phyloP scores from a whole-genome alignment of 2,329 filamentous ascomycete genomes.

The Aureobasidium musti region DNA sequence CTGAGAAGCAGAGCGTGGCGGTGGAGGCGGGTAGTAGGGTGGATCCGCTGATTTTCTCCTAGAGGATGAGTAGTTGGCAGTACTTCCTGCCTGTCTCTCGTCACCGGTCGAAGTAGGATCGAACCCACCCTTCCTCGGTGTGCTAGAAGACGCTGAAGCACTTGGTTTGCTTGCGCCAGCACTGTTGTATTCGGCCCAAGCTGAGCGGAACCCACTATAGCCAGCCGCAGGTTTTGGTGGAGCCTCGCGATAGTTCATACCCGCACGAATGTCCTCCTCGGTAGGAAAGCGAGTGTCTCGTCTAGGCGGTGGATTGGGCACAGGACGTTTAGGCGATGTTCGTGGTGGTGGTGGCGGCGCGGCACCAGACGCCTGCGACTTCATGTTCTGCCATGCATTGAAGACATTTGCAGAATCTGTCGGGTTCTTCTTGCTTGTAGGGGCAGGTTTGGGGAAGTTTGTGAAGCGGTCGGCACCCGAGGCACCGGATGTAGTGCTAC shows the following conservation, averaged over 20 bases:
- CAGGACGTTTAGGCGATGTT: constrained; percentile 33
- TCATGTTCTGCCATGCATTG: constrained; percentile 54
- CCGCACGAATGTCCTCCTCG: constrained; percentile 43
- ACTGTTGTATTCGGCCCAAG: constrained; percentile 41
- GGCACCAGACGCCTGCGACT: constrained; percentile 33
- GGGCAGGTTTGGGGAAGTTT: constrained; percentile 44
- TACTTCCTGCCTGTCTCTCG: constrained; percentile 57
- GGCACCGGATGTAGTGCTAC: constrained; percentile 37
- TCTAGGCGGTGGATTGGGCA: constrained; percentile 36
- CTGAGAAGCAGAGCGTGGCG: constrained; percentile 20
- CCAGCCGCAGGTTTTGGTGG: constrained; percentile 29
- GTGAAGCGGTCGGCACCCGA: constrained; percentile 50
- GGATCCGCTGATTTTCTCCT: constrained; percentile 28
- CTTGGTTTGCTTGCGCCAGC: constrained; percentile 36
- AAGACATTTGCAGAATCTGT: constrained; percentile 49
- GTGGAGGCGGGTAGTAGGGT: constrained; percentile 22
- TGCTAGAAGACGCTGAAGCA: constrained; percentile 41
- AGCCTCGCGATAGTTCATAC: constrained; percentile 39
- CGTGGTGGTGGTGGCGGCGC: constrained; percentile 33
- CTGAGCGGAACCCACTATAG: constrained; percentile 37
- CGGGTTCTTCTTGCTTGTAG: constrained; percentile 42
- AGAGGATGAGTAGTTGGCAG: constrained; percentile 40
- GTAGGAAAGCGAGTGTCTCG: constrained; percentile 41
- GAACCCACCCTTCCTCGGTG: constrained; percentile 59
- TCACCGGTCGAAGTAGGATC: constrained; percentile 62